A percentile compares a stretch with the other conserved stretches of the same genome.
Evolutionary conservation across 208 protist genomes (phyloP).

Genomic region (Trypanosoma mega): DNA sequence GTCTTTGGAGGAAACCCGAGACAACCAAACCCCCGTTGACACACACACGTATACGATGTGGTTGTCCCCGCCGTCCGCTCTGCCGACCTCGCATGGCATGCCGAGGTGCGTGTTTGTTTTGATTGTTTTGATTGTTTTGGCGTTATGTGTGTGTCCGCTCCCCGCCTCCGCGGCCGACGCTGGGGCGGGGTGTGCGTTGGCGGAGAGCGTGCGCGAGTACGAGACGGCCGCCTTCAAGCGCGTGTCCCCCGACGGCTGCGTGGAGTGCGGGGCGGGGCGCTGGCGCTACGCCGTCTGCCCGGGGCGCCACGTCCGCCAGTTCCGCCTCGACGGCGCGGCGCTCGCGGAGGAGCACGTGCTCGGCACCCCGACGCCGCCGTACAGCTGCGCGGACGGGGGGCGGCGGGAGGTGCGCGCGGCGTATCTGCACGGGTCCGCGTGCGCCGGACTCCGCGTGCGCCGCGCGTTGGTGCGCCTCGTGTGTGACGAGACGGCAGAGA

Average conservation of each 20-base stretch:
- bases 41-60: no score
- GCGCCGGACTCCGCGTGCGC: conserved; percentile 1
- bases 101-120: neutral
- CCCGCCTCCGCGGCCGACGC: no score
- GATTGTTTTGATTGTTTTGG: conserved; percentile 9
- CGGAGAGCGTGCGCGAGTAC: conserved; percentile 17
- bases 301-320: conserved; percentile 36
- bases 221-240: conserved; percentile 14
- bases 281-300: conserved; percentile 40
- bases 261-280: conserved; percentile 4
- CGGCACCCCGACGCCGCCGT: conserved; percentile 3
- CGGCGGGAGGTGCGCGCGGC: conserved; percentile 1
- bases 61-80: neutral
- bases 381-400: neutral
- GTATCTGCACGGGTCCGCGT: conserved; percentile 11
- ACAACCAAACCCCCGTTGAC: neutral
- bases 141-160: neutral
- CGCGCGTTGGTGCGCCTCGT: conserved; percentile 15
- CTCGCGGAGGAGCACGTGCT: conserved; percentile 33
- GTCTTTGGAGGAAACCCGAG: neutral
- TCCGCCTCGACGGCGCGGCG: conserved; percentile 17
- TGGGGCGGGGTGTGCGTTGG: conserved; percentile 20
- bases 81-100: neutral
- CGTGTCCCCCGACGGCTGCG: conserved; percentile 1
- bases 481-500: conserved; percentile 16